These are phyloP conservation scores for Cordyceps javanica DNA, from an alignment of 2,329 filamentous ascomycete genomes.

Conservation along the genomic window DNA sequence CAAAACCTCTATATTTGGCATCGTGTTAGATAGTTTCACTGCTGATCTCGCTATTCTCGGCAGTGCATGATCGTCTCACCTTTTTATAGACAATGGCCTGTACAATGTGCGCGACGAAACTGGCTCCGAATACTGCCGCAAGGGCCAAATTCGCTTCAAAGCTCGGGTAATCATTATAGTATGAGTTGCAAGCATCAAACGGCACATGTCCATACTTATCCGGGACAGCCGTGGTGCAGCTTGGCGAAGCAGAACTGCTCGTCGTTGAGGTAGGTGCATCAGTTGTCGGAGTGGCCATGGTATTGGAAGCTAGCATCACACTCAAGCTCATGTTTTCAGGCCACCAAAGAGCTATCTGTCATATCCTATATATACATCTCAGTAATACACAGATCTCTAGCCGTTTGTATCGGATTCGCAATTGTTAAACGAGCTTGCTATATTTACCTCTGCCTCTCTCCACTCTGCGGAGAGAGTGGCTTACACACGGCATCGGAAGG, in stretches of 20 bases:
- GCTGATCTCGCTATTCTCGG: too few species aligned
- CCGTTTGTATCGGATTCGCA: neutral
- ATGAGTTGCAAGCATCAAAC: constrained; percentile 25
- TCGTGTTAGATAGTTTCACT: neutral
- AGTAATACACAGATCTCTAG: too few species aligned
- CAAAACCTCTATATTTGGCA: constrained; percentile 23
- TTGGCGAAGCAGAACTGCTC: constrained; percentile 33
- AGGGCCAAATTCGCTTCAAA: constrained; percentile 29
- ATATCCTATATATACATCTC: neutral
- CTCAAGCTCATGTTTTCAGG: too few species aligned
- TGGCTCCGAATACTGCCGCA: constrained; percentile 25
- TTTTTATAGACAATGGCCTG: constrained; percentile 27
- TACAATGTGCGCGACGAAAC: constrained; percentile 21
- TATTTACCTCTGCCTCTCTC: neutral
- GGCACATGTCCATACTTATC: constrained; percentile 27
- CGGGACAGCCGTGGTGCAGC: constrained; percentile 28
- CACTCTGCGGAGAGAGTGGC: neutral
- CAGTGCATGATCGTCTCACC: constrained; percentile 13
- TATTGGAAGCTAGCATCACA: neutral
- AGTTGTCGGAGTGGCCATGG: constrained; percentile 20
- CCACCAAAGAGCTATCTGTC: too few species aligned
- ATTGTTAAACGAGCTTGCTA: neutral
- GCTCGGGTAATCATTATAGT: constrained; percentile 27
- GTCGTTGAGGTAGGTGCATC: constrained; percentile 23
- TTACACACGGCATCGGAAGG: neutral